Evolutionary conservation across 202 grass and related monocot species (phyloP).

Genomic region (Digitaria exilis): DNA sequence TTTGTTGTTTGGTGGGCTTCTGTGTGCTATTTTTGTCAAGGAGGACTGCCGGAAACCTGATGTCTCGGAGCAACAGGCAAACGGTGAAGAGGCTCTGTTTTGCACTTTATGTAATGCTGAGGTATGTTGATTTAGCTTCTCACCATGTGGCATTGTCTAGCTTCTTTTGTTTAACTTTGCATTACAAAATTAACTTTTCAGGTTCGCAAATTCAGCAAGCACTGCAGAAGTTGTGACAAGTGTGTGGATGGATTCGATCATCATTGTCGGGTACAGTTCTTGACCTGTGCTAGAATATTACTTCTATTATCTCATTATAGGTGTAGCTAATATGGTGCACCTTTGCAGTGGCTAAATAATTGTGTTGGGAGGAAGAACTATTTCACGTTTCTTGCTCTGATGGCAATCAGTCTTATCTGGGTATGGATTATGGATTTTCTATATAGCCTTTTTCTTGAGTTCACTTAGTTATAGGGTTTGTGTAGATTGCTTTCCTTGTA

Average conservation of each 20-base stretch:
- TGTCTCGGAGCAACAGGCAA: constrained; percentile 68
- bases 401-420: constrained; percentile 94
- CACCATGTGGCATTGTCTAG: background rate
- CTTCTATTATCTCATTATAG: constrained; percentile 13
- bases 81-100: constrained; percentile 87
- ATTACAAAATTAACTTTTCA: constrained; percentile 49
- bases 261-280: constrained; percentile 84
- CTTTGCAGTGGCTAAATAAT: constrained; percentile 95
- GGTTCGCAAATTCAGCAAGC: constrained; percentile 95
- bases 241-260: constrained; percentile 99
- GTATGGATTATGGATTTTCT: constrained; percentile 60
- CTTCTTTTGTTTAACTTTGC: constrained; percentile 20
- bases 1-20: constrained; percentile 65
- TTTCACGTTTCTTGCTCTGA: constrained; percentile 83
- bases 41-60: constrained; percentile 86
- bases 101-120: constrained; percentile 97
- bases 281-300: constrained; percentile 29
- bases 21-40: constrained; percentile 88
- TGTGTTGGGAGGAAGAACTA: constrained; percentile 99
- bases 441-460: constrained; percentile 29
- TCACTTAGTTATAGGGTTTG: background rate
- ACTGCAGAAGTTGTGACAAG: constrained; percentile 99
- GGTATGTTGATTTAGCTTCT: constrained; percentile 47
- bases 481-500: constrained; percentile 29
- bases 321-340: constrained; percentile 32